Base-by-base conservation (phyloP, 1,284 basidiomycete species). In the Naganishia albida region DNA sequence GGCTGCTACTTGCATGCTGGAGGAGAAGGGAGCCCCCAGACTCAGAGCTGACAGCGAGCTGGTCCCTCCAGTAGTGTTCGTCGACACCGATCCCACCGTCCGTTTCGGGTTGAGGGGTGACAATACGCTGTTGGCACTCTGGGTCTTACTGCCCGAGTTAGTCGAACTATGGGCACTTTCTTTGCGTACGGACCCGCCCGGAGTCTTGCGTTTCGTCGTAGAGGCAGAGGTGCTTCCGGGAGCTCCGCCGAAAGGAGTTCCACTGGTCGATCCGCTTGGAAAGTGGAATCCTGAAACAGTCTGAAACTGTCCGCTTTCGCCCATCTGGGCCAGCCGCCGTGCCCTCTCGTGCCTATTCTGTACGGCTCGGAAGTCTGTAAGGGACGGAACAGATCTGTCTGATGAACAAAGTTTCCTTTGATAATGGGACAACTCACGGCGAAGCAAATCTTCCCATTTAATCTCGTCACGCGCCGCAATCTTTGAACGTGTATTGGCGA, bases 381-480 rank as follows among this genome's bases (percentile, higher is more conserved):
- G n/a, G 12, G n/a, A 15, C 13, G 34, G 62, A 34, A 64, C 38
- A 20, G 12, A 18, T 13, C 13, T 12, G 25, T 23, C 40, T 34
- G n/a, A n/a, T 10, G 34, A 34, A 34, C 26, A 12, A 18, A 26
- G 8, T 7, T 42, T 2, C 25, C 4, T 8, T 26, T 13, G 16
- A 13, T 28, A 1, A 54, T 4, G 60, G 62, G 69, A 68, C 43
- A 23, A 73, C 74, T 70, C 53, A 78, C 77, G 93, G 18, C 85
- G 83, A 3, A 96, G 83, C 0, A 97, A 83, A 68, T 96, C 93
- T 74, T 88, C 86, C 93, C 93, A 97, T 75, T 92, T 93, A 75
- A 97, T 93, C 65, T 94, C 91, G 63, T 91, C 90, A 46, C 90
- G 85, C 13, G 82, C 67, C 38, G 70, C 85, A 2, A 92, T 77